Evolutionary conservation across 2,329 filamentous ascomycete genomes (phyloP).

Genomic region (Paraphaeosphaeria sporulosa): DNA sequence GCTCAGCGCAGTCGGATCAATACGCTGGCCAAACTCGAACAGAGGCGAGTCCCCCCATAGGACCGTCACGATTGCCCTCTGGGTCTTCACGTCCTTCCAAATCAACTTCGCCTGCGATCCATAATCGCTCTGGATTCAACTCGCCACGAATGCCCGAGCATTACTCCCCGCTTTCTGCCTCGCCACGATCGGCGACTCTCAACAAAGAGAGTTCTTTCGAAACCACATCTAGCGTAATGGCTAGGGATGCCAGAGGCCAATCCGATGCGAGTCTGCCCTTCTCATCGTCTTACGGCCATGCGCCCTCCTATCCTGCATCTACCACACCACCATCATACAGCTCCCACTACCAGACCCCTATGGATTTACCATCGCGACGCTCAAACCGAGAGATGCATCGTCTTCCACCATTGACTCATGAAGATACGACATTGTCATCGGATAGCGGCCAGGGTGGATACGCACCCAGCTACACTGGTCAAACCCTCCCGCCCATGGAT

Average conservation of each 20-base stretch:
- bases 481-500: constrained; percentile 35
- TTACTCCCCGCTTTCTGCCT: constrained; percentile 45
- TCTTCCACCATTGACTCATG: constrained; percentile 46
- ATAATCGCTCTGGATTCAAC: constrained; percentile 40
- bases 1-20: constrained; percentile 34
- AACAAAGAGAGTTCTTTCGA: constrained; percentile 40
- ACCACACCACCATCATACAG: constrained; percentile 30
- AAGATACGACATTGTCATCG: constrained; percentile 51
- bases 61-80: constrained; percentile 33
- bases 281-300: constrained; percentile 26
- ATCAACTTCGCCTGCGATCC: constrained; percentile 43
- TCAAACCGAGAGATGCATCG: constrained; percentile 37
- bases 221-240: constrained; percentile 21
- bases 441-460: constrained; percentile 42
- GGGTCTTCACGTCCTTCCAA: constrained; percentile 39
- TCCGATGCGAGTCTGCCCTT: constrained; percentile 30
- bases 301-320: constrained; percentile 24
- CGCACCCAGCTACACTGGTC: constrained; percentile 21
- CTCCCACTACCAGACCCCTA: constrained; percentile 30
- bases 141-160: constrained; percentile 43
- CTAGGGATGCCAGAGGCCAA: constrained; percentile 30
- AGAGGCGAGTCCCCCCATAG: constrained; percentile 39
- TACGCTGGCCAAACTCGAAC: constrained; percentile 27
- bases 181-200: constrained; percentile 38
- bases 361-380: constrained; percentile 43